These are phyloP conservation scores for Torulaspora franciscae DNA, from an alignment of 805 yeast genomes.

Conservation along the genomic window DNA sequence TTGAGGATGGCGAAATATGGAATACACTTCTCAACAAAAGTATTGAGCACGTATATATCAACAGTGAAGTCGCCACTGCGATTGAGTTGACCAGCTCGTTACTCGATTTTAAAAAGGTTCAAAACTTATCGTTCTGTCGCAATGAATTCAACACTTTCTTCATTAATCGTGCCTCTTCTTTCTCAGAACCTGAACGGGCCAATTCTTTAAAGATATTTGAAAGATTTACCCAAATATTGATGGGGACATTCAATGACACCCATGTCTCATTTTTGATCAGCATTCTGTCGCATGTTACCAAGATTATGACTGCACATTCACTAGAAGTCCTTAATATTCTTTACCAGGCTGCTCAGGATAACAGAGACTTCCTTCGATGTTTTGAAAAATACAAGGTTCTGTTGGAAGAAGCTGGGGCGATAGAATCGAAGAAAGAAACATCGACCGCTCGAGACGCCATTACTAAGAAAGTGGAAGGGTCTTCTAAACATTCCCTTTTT, in stretches of 20 bases:
- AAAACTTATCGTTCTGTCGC: constrained; percentile 8
- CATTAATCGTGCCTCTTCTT: constrained; percentile 1
- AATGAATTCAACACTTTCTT: constrained; percentile 14
- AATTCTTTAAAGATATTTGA: neutral
- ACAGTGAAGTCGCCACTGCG: neutral
- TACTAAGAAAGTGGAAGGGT: too few relatives aligned
- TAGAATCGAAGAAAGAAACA: neutral
- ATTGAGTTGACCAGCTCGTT: constrained; percentile 8
- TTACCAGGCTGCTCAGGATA: neutral
- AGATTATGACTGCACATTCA: neutral
- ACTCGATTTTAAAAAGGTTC: constrained; percentile 7
- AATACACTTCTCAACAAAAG: constrained; percentile 8
- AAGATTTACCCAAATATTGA: neutral
- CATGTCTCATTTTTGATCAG: constrained; percentile 1
- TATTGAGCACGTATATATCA: constrained; percentile 7
- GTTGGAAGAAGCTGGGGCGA: neutral
- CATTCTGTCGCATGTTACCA: neutral
- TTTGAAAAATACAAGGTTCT: neutral
- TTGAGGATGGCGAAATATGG: constrained; percentile 12
- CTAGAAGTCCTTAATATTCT: neutral
- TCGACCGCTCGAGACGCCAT: too few relatives aligned
- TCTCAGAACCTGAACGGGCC: constrained; percentile 1
- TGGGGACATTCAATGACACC: constrained; percentile 1
- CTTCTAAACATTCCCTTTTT: too few relatives aligned
- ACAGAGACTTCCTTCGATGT: neutral